A percentile compares a stretch with the other conserved stretches of the same genome.
Conservation (phyloP, 257 asterid species). For the Misopates orontium region DNA sequence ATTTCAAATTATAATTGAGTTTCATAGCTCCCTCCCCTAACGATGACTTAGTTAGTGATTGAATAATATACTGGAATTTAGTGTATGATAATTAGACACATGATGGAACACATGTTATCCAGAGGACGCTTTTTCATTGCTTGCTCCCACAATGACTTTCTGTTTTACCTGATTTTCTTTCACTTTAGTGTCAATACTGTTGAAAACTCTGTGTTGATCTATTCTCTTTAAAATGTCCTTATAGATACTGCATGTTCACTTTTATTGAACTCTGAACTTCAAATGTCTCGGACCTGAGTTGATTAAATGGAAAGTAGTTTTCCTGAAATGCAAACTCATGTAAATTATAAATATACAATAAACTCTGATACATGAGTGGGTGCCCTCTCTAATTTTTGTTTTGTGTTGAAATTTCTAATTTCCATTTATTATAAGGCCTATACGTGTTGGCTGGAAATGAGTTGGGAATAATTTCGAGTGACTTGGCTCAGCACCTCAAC, state of each 20-base stretch:
- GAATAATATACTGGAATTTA: background rate
- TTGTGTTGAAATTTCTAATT: too few species aligned
- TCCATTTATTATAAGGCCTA: too few species aligned
- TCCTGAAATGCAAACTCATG: background rate
- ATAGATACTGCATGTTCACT: background rate
- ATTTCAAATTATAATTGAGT: slow-evolving; percentile 3
- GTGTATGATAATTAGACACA: background rate
- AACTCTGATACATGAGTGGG: background rate
- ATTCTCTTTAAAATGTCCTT: background rate
- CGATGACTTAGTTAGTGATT: slow-evolving; percentile 7
- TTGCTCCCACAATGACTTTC: slow-evolving; percentile 4
- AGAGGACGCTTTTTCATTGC: background rate
- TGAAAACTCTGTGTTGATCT: slow-evolving; percentile 5
- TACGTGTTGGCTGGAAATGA: too few species aligned
- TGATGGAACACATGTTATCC: background rate
- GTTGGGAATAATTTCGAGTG: too few species aligned
- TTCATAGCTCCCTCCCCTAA: background rate
- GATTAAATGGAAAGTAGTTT: background rate
- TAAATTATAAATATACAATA: background rate
- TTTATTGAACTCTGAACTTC: slow-evolving; percentile 7
- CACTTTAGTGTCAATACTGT: background rate
- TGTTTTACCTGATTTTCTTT: slow-evolving; percentile 15
- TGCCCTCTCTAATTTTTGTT: background rate
- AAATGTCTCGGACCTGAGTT: slow-evolving; percentile 13
- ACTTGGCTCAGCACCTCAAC: too few species aligned